phyloP scores from a whole-genome alignment of 2,329 filamentous ascomycete genomes.

The Cladosporium phlei region DNA sequence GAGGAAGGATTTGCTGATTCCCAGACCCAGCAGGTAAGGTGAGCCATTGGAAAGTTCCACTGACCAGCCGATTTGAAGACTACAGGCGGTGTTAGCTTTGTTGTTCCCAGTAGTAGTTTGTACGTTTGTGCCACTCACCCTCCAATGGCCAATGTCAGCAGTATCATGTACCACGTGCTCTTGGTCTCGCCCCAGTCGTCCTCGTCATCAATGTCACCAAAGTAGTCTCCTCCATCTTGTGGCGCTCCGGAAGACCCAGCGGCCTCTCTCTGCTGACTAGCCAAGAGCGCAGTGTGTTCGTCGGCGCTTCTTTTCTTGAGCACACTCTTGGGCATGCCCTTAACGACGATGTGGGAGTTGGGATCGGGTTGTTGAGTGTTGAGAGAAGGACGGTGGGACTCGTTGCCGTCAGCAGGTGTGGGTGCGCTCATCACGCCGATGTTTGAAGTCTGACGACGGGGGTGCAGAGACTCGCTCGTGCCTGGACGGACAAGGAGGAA shows the following conservation, averaged over 20 bases:
- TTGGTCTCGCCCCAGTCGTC: slow-evolving; percentile 46
- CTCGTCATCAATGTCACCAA: slow-evolving; percentile 13
- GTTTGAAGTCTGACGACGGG: background rate
- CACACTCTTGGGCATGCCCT: slow-evolving; percentile 3
- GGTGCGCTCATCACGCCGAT: background rate
- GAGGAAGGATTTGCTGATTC: slow-evolving; percentile 48
- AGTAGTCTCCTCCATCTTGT: slow-evolving; percentile 8
- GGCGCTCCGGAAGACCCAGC: background rate
- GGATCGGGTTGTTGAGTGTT: slow-evolving; percentile 7
- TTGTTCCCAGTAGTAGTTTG: too few species aligned
- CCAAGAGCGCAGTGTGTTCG: slow-evolving; percentile 15
- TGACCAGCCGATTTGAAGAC: slow-evolving; percentile 91
- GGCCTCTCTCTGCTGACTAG: slow-evolving; percentile 12
- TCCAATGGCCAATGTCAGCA: slow-evolving; percentile 81
- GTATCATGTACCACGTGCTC: slow-evolving; percentile 77
- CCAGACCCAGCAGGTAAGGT: slow-evolving; percentile 50
- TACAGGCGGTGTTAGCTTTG: slow-evolving; percentile 22
- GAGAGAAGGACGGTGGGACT: slow-evolving; percentile 5
- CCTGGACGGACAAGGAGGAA: too few species aligned
- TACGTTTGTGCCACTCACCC: too few species aligned
- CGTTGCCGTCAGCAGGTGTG: slow-evolving; percentile 5
- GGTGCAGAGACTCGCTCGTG: too few species aligned
- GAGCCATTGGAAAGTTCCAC: slow-evolving; percentile 93
- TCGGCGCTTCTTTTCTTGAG: slow-evolving; percentile 12
- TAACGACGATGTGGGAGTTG: slow-evolving; percentile 1